Evolutionary conservation across 495 filamentous ascomycete species (phyloP).

Genomic region (Lasiosphaeriaceae sp.): DNA sequence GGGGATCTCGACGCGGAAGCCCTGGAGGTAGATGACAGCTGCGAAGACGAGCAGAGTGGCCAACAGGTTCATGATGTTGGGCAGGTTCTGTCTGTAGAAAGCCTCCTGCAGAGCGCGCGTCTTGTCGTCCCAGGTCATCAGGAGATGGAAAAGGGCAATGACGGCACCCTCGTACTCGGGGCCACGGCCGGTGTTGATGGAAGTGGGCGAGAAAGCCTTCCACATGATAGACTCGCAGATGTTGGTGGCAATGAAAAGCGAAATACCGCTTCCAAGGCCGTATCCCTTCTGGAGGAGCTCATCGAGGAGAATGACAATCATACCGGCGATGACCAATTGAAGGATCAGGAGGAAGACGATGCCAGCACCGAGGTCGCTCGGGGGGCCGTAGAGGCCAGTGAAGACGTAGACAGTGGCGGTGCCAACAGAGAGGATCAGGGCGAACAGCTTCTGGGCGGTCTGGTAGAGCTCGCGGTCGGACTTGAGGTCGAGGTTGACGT

Average conservation of each 20-base stretch:
- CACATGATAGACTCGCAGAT: conserved; percentile 99
- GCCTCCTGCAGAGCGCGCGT: conserved; percentile 93
- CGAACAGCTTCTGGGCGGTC: conserved; percentile 99
- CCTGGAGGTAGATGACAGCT: conserved; percentile 98
- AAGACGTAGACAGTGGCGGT: conserved; percentile 96
- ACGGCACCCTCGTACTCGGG: conserved; percentile 99
- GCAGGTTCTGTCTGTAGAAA: conserved; percentile 98
- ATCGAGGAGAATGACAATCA: conserved; percentile 98
- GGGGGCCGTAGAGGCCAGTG: conserved; percentile 95
- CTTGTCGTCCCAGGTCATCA: conserved; percentile 99
- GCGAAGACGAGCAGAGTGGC: conserved; percentile 91
- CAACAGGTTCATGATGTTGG: conserved; percentile 98
- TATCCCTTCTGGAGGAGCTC: conserved; percentile 99
- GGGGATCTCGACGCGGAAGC: conserved; percentile 99
- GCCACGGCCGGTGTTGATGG: conserved; percentile 98
- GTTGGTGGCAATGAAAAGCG: conserved; percentile 99
- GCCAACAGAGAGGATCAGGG: conserved; percentile 94
- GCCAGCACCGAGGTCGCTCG: conserved; percentile 92
- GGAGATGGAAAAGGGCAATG: conserved; percentile 95
- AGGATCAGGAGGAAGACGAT: conserved; percentile 96
- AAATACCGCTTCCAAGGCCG: conserved; percentile 96
- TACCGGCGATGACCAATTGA: conserved; percentile 91
- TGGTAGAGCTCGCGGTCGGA: conserved; percentile 99
- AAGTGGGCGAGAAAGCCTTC: conserved; percentile 99
- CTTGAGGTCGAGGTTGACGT: conserved; percentile 99